Evolutionary conservation across 2,329 filamentous ascomycete genomes (phyloP).

Genomic region (Lecanoromycetidae sp.): DNA sequence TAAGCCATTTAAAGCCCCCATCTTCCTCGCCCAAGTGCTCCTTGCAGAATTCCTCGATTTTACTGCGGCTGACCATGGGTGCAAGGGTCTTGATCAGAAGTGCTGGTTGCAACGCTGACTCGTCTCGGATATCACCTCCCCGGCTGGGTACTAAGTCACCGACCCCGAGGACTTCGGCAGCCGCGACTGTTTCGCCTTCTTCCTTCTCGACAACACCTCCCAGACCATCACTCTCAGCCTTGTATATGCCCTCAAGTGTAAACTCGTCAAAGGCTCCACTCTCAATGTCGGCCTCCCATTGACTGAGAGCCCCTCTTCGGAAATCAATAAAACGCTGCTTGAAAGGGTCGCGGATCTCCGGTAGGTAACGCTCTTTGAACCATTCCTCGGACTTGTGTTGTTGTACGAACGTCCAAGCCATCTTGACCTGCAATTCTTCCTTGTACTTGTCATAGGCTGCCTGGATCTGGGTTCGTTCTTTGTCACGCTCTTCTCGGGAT

Average conservation of each 20-base stretch:
- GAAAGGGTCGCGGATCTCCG: conserved; percentile 65
- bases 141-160: conserved; percentile 76
- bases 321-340: conserved; percentile 66
- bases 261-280: conserved; percentile 85
- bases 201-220: conserved; percentile 85
- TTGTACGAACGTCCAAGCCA: conserved; percentile 80
- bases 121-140: conserved; percentile 78
- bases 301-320: conserved; percentile 63
- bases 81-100: conserved; percentile 96
- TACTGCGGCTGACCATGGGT: conserved; percentile 84
- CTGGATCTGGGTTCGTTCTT: conserved; percentile 51
- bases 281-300: conserved; percentile 83
- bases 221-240: conserved; percentile 77
- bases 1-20: conserved; percentile 90
- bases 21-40: conserved; percentile 84
- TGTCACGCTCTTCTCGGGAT: conserved; percentile 49
- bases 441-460: conserved; percentile 55
- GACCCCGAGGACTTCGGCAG: conserved; percentile 84
- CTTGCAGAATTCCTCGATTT: conserved; percentile 87
- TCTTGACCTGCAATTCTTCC: conserved; percentile 52
- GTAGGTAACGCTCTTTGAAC: conserved; percentile 91
- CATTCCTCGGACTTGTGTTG: conserved; percentile 93
- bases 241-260: conserved; percentile 84
- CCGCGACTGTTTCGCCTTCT: conserved; percentile 83
- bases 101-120: conserved; percentile 77